Base-by-base conservation (phyloP, 352 stramenopile species). In the Pythium monospermum region DNA sequence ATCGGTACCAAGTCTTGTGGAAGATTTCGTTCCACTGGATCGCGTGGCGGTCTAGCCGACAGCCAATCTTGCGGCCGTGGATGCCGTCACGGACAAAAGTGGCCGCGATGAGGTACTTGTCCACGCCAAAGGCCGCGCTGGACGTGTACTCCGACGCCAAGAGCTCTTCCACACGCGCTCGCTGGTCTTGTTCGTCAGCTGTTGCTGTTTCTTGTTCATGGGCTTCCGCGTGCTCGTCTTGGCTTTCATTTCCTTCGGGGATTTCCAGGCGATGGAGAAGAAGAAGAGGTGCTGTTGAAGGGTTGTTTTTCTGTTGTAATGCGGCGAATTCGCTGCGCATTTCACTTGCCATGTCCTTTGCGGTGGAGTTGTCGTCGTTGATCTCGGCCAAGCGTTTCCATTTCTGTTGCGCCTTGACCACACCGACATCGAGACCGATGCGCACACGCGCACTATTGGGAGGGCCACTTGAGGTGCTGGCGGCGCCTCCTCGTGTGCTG, bases 51-150 rank as follows among this genome's bases (percentile, higher is more conserved):
- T 92, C 82, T 28, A 92, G 59, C 28, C 78, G 73, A 47, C 89
- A 90, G 32, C 74, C 78, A 47, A 92, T 86, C 61, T 92, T 92
- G 23, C 82, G 78, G n/a, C 78, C 82, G 56, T 92, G 82, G 23
- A 92, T 72, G 21, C 78, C 82, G 52, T 92, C 82, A 46, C 79
- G 77, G 42, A 92, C 84, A 44, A 92, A 92, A 6, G 78, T 73
- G 0, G 82, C 77, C 4, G 82, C 78, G 40, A 92, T 87, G 4
- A 89, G 50, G 48, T 78, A 90, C 48, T 79, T 79, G 57, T 92
- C 76, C 26, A 80, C 68, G 38, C 85, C 71, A 2, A 80, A 57
- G 15, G 54, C 57, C 4, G 54, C 59, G 8, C 16, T 43, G 19
- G 37, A 61, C 44, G 46, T 63, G 38, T 68, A 69, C 32, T 69